Evolutionary conservation across 23 red algal genomes (phyloP).

Genomic region (Gracilaria gracilis): DNA sequence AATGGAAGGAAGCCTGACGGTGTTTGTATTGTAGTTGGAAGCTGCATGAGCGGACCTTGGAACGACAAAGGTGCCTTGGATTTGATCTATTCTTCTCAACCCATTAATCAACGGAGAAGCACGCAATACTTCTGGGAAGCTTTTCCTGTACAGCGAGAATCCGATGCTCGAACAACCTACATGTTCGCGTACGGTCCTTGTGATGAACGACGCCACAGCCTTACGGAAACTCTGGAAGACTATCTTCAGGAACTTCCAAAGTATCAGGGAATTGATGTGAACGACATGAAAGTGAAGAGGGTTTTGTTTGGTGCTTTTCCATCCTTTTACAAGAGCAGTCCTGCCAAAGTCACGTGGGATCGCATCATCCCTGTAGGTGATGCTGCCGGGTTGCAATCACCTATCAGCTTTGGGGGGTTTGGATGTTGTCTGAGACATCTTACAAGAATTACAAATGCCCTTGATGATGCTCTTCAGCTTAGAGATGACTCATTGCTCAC

Average conservation of each 20-base stretch:
- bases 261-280: slow-evolving; percentile 74
- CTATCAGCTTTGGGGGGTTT: slow-evolving; percentile 96
- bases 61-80: slow-evolving; percentile 67
- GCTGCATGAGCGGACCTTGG: slow-evolving; percentile 71
- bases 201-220: slow-evolving; percentile 59
- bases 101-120: slow-evolving; percentile 49
- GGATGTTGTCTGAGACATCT: slow-evolving; percentile 91
- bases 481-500: slow-evolving; percentile 46
- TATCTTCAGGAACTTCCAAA: slow-evolving; percentile 73
- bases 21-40: slow-evolving; percentile 90
- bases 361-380: slow-evolving; percentile 84
- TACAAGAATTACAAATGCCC: slow-evolving; percentile 55
- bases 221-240: slow-evolving; percentile 74
- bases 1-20: slow-evolving; percentile 73
- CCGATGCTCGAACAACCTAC: slow-evolving; percentile 75
- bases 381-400: slow-evolving; percentile 85
- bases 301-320: slow-evolving; percentile 92
- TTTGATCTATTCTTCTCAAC: slow-evolving; percentile 73
- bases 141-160: slow-evolving; percentile 75
- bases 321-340: slow-evolving; percentile 59
- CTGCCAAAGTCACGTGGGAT: slow-evolving; percentile 67
- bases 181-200: slow-evolving; percentile 89
- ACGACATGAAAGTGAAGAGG: slow-evolving; percentile 64
- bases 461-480: slow-evolving; percentile 69
- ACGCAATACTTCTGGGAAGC: slow-evolving; percentile 96